These are phyloP conservation scores for Macaranga tanarius DNA, from an alignment of 441 rosid species.

Conservation along the genomic window DNA sequence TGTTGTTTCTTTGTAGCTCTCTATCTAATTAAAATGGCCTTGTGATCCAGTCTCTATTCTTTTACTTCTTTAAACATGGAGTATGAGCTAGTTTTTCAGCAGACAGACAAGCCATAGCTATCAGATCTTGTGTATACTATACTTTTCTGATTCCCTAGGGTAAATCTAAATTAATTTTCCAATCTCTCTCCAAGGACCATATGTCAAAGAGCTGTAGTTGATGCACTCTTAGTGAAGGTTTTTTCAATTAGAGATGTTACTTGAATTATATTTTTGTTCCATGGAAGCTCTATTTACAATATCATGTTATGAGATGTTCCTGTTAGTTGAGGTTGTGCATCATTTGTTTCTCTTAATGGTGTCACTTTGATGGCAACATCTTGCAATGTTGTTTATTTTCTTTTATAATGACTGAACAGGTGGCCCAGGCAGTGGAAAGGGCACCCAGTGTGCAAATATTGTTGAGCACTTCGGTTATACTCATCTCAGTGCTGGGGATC, in stretches of 20 bases:
- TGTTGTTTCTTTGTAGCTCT: not conserved
- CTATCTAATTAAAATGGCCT: no score
- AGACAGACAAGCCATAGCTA: no score
- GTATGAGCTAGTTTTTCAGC: no score
- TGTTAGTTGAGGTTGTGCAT: not conserved
- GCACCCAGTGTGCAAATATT: slow-evolving; percentile 80
- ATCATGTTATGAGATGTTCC: not conserved
- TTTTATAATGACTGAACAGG: slow-evolving; percentile 44
- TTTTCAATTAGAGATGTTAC: not conserved
- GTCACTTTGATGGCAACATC: not conserved
- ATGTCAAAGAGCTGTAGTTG: not conserved
- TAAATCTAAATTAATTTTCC: not conserved
- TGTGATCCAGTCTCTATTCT: no score
- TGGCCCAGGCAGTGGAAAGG: slow-evolving; percentile 96
- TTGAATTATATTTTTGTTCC: not conserved
- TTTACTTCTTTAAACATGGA: not conserved
- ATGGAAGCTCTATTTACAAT: not conserved
- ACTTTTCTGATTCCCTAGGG: no score
- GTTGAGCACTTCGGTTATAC: slow-evolving; percentile 68
- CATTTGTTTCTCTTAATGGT: not conserved
- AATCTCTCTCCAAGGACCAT: not conserved
- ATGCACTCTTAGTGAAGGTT: not conserved
- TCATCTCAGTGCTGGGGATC: slow-evolving; percentile 95
- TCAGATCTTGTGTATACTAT: no score
- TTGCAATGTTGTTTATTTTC: not conserved